Conservation (phyloP, 2,329 filamentous ascomycete genomes). For the Zasmidium angulare region DNA sequence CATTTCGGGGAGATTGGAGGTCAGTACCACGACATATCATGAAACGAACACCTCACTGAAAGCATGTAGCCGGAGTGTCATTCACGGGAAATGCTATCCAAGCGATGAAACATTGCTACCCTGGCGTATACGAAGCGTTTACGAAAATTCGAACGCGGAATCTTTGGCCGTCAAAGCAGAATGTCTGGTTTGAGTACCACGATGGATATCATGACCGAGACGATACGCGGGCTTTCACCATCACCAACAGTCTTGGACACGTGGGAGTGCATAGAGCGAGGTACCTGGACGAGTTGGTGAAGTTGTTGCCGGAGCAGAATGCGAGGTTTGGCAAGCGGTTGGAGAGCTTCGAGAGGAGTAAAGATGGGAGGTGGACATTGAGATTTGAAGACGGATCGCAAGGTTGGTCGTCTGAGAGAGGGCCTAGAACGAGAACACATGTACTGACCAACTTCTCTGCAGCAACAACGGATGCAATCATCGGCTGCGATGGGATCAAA, state of each 20-base stretch:
- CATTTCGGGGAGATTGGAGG: constrained; percentile 57
- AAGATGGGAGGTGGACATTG: constrained; percentile 32
- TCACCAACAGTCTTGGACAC: constrained; percentile 29
- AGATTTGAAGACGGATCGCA: constrained; percentile 36
- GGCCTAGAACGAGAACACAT: too few relatives aligned
- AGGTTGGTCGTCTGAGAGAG: not conserved
- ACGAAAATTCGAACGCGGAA: constrained; percentile 44
- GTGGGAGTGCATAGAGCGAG: constrained; percentile 39
- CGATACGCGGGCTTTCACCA: constrained; percentile 26
- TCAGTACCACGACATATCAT: not conserved
- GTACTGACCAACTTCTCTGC: not conserved
- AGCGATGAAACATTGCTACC: constrained; percentile 55
- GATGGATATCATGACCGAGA: constrained; percentile 34
- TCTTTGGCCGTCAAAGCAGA: constrained; percentile 35
- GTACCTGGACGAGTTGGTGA: constrained; percentile 43
- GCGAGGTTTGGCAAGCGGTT: constrained; percentile 33
- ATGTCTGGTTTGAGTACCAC: constrained; percentile 46
- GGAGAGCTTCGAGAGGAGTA: constrained; percentile 29
- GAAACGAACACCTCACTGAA: not conserved
- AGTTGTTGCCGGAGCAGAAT: constrained; percentile 40
- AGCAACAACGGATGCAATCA: constrained; percentile 45
- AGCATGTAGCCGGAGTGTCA: constrained; percentile 50
- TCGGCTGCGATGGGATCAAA: constrained; percentile 49
- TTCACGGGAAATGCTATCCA: constrained; percentile 56
- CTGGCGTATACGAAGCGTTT: constrained; percentile 46